These are phyloP conservation scores for Cladophialophora psammophila DNA, from an alignment of 2,329 filamentous ascomycete genomes.

Conservation along the genomic window DNA sequence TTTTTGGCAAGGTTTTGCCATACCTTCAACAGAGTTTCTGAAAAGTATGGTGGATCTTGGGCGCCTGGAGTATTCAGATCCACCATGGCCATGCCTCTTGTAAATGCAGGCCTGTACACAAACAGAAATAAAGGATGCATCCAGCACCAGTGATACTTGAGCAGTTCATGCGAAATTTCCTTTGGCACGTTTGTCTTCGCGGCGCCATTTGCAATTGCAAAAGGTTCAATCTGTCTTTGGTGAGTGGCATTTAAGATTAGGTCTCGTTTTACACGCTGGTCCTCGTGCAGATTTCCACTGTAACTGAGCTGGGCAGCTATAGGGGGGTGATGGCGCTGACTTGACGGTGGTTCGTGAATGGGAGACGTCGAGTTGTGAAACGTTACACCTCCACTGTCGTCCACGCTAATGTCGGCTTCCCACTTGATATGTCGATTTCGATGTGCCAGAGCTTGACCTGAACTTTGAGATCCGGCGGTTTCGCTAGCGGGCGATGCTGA, in stretches of 20 bases:
- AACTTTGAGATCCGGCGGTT: constrained; percentile 33
- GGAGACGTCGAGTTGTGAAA: constrained; percentile 40
- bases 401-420: constrained; percentile 39
- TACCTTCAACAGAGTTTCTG: constrained; percentile 41
- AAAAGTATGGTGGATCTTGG: constrained; percentile 41
- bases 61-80: constrained; percentile 32
- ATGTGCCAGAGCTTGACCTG: constrained; percentile 22
- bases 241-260: constrained; percentile 37
- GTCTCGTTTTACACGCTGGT: constrained; percentile 35
- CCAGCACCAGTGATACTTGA: constrained; percentile 45
- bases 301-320: constrained; percentile 13
- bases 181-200: constrained; percentile 40
- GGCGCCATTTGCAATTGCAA: constrained; percentile 39
- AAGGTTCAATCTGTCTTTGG: constrained; percentile 38
- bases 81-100: constrained; percentile 38
- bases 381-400: constrained; percentile 38
- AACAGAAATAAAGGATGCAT: constrained; percentile 43
- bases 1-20: constrained; percentile 13
- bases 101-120: constrained; percentile 44
- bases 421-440: constrained; percentile 35
- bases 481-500: constrained; percentile 37
- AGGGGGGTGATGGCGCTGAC: constrained; percentile 25
- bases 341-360: constrained; percentile 37
- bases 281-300: constrained; percentile 23
- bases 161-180: constrained; percentile 39